These are phyloP conservation scores for Suhomyces wounanorum DNA, from an alignment of 1,139 yeast species.

Conservation along the genomic window DNA sequence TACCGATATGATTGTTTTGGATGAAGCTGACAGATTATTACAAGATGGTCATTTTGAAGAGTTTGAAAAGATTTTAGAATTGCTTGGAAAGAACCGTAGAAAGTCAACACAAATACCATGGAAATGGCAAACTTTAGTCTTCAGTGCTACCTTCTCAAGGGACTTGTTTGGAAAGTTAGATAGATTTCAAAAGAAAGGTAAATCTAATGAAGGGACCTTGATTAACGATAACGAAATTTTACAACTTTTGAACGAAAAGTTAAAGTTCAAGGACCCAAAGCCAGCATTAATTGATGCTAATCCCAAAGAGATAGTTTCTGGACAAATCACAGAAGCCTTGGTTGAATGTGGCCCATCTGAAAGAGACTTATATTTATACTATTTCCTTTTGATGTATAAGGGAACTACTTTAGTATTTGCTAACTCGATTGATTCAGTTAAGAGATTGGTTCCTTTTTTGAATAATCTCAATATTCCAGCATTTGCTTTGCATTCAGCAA, in stretches of 20 bases:
- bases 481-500: constrained; percentile 85
- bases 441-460: constrained; percentile 76
- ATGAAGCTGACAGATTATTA: constrained; percentile 95
- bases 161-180: constrained; percentile 78
- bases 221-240: constrained; percentile 56
- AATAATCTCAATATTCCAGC: constrained; percentile 70
- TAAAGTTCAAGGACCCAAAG: constrained; percentile 57
- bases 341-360: constrained; percentile 91
- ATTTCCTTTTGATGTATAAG: constrained; percentile 81
- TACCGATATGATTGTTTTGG: constrained; percentile 75
- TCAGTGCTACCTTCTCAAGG: constrained; percentile 90
- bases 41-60: constrained; percentile 98
- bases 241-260: constrained; percentile 54
- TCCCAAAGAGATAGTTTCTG: constrained; percentile 80
- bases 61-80: constrained; percentile 74
- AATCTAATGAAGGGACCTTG: constrained; percentile 39
- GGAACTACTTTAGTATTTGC: constrained; percentile 92
- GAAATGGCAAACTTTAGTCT: constrained; percentile 88
- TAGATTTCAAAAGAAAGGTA: constrained; percentile 31
- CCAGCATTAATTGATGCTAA: constrained; percentile 80
- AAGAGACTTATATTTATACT: constrained; percentile 87
- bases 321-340: constrained; percentile 77
- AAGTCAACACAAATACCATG: constrained; percentile 26
- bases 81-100: constrained; percentile 46
- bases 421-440: constrained; percentile 91